Base-by-base conservation (phyloP, 768 basidiomycete genomes). In the Pleurotus djamor region DNA sequence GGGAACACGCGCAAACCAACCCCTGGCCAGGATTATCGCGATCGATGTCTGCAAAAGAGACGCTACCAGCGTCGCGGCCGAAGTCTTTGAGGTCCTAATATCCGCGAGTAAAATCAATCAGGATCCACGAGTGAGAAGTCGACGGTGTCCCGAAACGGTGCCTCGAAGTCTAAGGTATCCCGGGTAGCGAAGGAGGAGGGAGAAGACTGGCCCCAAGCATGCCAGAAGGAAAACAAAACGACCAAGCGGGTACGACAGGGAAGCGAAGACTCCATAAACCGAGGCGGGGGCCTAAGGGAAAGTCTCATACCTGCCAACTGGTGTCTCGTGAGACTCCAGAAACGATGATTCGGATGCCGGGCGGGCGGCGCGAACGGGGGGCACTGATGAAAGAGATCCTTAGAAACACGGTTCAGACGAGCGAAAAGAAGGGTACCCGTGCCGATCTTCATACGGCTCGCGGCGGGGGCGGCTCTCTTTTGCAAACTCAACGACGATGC, bases 51-150 rank as follows among this genome's bases (percentile, higher is more conserved):
- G 96, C 94, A 67, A 91, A 98, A 16, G 91, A 92, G 59, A 98
- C 94, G 69, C 87, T 91, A 45, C 94, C 95, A 52, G 92, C 92
- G 68, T 94, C 89, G 61, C 96, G 92, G 65, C 95, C 96, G 62
- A 96, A 98, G 70, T 98, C 96, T 76, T 98, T 98, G 71, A 98
- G 79, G 71, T 98, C 96, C 96, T 98, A 81, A 68, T 71, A 68
- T 74, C 69, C 73, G 72, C 69, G 70, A 75, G 69, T 62, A 51
- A 47, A 57, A 51, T 58, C 68, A 62, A 75, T 82, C 67, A 81
- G 78, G 72, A 73, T 72, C 72, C 71, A 70, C 36, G 54, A 41
- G 44, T 43, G 16, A 32, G 36, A 28, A 43, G 32, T 41, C 43
- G n/a, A 13, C 8, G 44, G 21, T 28, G 21, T 28, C 21, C 21